A percentile compares a stretch with the other conserved stretches of the same genome.
phyloP scores from a whole-genome alignment of 768 basidiomycete genomes.

The Suillus ampliporus region DNA sequence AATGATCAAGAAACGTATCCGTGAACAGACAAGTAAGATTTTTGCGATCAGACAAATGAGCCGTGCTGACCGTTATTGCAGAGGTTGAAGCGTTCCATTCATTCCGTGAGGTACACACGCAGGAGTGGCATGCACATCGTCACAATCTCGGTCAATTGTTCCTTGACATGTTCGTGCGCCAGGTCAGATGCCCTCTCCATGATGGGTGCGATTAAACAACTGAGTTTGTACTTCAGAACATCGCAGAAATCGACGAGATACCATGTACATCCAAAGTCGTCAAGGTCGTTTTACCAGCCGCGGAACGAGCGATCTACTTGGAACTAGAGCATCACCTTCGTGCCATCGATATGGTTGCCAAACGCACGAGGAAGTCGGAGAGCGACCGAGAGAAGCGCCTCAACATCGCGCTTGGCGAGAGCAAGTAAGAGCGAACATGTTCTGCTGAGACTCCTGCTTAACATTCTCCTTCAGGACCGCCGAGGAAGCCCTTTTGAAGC shows the following conservation, averaged over 20 bases:
- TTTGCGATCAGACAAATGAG: slow-evolving; percentile 4
- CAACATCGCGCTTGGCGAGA: slow-evolving; percentile 85
- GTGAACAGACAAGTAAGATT: slow-evolving; percentile 79
- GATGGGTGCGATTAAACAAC: slow-evolving; percentile 3
- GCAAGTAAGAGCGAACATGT: slow-evolving; percentile 56
- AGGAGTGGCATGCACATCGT: slow-evolving; percentile 92
- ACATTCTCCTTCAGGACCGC: slow-evolving; percentile 60
- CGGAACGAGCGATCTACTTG: slow-evolving; percentile 92
- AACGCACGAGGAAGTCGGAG: slow-evolving; percentile 66
- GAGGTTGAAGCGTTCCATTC: slow-evolving; percentile 94
- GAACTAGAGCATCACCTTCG: slow-evolving; percentile 93
- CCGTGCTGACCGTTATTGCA: slow-evolving; percentile 39
- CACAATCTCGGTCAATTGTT: slow-evolving; percentile 83
- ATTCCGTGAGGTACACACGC: slow-evolving; percentile 91
- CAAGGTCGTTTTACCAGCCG: slow-evolving; percentile 80
- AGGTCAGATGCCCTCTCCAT: slow-evolving; percentile 52
- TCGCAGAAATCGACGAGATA: slow-evolving; percentile 97
- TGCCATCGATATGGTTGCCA: slow-evolving; percentile 84
- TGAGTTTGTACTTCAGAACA: slow-evolving; percentile 59
- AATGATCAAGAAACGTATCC: slow-evolving; percentile 78
- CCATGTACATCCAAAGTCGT: slow-evolving; percentile 71
- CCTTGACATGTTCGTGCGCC: slow-evolving; percentile 81
- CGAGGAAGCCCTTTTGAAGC: slow-evolving; percentile 92
- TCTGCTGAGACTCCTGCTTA: not conserved
- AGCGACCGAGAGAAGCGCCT: slow-evolving; percentile 91